phyloP scores from a whole-genome alignment of 2,329 filamentous ascomycete species.

The Alternaria viburni region DNA sequence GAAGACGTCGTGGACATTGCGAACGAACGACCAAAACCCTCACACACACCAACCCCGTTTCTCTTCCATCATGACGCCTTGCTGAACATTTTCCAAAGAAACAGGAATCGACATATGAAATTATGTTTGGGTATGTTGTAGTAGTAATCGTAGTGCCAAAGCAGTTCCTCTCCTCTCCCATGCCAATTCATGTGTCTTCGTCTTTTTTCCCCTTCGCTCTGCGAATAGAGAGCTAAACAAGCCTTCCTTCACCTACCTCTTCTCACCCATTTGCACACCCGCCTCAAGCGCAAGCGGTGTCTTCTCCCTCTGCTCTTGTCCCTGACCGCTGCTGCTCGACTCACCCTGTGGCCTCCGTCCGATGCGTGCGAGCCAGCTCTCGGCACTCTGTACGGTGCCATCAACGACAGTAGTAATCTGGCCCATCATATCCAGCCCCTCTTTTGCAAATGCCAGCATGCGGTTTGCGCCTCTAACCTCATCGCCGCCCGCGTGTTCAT shows the following conservation, averaged over 20 bases:
- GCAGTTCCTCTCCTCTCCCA: not conserved
- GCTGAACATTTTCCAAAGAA: not conserved
- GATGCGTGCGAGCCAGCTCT: slow-evolving; percentile 85
- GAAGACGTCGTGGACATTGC: not conserved
- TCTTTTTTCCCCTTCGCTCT: not conserved
- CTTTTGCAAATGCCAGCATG: slow-evolving; percentile 84
- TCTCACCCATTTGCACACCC: not conserved
- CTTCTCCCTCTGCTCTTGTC: slow-evolving; percentile 18
- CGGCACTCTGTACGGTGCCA: slow-evolving; percentile 86
- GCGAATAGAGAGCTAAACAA: not conserved
- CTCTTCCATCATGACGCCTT: slow-evolving; percentile 1
- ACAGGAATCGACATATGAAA: not conserved
- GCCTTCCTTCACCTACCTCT: slow-evolving; percentile 7
- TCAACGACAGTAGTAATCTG: slow-evolving; percentile 89
- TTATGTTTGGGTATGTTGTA: not conserved
- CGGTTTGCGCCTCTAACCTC: slow-evolving; percentile 69
- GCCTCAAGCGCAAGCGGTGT: slow-evolving; percentile 17
- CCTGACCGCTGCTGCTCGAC: not conserved
- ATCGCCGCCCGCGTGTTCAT: slow-evolving; percentile 28
- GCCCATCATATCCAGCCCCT: slow-evolving; percentile 91
- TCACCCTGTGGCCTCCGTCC: slow-evolving; percentile 50
- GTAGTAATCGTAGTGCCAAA: not conserved
- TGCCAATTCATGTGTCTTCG: not conserved
- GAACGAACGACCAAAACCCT: not conserved
- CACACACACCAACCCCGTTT: not conserved